A percentile compares a stretch with the other conserved stretches of the same genome.
phyloP scores from a whole-genome alignment of 495 filamentous ascomycete genomes.

The Penicillium lagena region DNA sequence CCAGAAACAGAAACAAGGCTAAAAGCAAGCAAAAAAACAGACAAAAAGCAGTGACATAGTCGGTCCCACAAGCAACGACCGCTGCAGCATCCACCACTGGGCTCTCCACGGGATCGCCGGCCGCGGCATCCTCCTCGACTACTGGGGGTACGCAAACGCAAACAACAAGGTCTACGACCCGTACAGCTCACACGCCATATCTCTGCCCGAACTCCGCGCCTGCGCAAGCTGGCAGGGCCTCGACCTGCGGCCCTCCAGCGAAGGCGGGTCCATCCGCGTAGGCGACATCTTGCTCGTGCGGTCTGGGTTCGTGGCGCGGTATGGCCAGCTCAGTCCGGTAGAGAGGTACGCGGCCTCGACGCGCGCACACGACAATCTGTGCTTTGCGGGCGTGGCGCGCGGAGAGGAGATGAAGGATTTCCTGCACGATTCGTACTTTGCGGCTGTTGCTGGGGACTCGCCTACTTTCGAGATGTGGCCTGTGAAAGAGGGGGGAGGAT shows the following conservation, averaged over 20 bases:
- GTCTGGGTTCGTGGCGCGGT: conserved; percentile 56
- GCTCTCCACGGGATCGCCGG: conserved; percentile 41
- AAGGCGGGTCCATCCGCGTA: conserved; percentile 55
- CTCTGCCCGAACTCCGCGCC: conserved; percentile 46
- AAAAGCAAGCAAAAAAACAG: conserved; percentile 6
- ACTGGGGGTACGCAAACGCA: conserved; percentile 29
- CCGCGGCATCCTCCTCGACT: conserved; percentile 47
- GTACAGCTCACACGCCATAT: conserved; percentile 55
- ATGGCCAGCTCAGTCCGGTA: conserved; percentile 34
- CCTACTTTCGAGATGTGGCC: conserved; percentile 61
- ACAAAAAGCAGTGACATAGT: conserved; percentile 39
- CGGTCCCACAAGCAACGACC: conserved; percentile 38
- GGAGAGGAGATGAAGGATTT: conserved; percentile 53
- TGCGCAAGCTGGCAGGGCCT: conserved; percentile 48
- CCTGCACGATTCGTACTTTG: conserved; percentile 63
- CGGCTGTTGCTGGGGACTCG: conserved; percentile 54
- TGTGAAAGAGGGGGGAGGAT: conserved; percentile 27
- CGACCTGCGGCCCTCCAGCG: conserved; percentile 32
- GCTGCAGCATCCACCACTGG: conserved; percentile 43
- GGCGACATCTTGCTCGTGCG: conserved; percentile 66
- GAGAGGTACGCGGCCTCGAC: conserved; percentile 32
- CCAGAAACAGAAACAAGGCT: neutral
- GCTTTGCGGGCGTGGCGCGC: conserved; percentile 52
- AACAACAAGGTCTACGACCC: conserved; percentile 47
- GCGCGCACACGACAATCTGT: conserved; percentile 38